Evolutionary conservation across 2,329 filamentous ascomycete species (phyloP), one percentile per base, ranked within the genome.

Genomic region (Colletotrichum aenigma): DNA sequence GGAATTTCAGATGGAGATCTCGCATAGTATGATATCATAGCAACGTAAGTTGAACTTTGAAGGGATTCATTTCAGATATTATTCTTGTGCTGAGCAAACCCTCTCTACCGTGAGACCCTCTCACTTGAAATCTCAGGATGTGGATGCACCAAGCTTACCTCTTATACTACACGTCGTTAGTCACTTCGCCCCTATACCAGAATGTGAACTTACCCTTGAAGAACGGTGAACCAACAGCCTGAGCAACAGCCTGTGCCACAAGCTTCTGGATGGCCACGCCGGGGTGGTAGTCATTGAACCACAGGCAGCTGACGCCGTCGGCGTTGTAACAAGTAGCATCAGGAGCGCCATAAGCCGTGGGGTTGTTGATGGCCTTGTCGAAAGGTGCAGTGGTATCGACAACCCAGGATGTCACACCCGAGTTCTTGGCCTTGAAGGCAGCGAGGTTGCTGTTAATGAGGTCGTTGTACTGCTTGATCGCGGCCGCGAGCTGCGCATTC

Each of bases 221-320:
- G 43, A 74, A 78, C 21, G 77, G 72, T 32, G 62, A 62, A 8
- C 75, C 77, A 9, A 78, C 75, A 18, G 77, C 55, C 26, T 78
- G 79, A 4, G 80, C 84, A 18, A 87, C 85, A 3, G 83, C 81
- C n/a, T 80, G 75, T 0, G 83, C 86, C 2, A 87, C 85, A 7
- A 87, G 80, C 67, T 79, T 78, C 70, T 87, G 84, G 10, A 87
- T 87, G 10, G 82, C 82, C 7, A 86, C 77, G 0, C 81, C 86
- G 0, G 86, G 86, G 38, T 87, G 86, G 43, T 87, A 87, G 36
- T 86, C 79, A 66, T 88, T 85, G 71, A 84, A 86, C 87, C 87
- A 88, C 38, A 89, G 69, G 72, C 87, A 89, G 13, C 83, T 86
- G 16, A 80, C 82, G 6, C 87, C 87, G 60, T 89, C 81, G 0